A percentile compares a stretch with the other conserved stretches of the same genome.
phyloP scores from a whole-genome alignment of 2,329 filamentous ascomycete genomes.

The Aureobasidium pullulans region DNA sequence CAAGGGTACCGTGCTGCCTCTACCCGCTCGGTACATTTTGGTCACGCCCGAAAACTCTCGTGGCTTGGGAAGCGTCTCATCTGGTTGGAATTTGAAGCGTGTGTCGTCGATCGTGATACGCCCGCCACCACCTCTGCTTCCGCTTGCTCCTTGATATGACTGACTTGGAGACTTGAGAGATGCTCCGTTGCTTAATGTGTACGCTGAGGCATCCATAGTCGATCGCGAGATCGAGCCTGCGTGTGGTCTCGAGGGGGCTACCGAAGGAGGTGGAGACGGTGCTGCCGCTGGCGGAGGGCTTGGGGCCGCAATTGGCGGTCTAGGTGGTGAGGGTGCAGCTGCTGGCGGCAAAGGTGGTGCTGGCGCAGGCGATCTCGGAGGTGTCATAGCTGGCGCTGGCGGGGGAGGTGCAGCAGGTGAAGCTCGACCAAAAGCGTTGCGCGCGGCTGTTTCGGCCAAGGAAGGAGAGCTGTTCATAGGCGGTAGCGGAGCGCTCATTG shows the following conservation, averaged over 20 bases:
- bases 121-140: neutral
- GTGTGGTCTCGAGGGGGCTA: conserved; percentile 22
- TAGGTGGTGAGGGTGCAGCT: conserved; percentile 22
- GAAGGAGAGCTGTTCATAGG: conserved; percentile 19
- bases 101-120: conserved; percentile 60
- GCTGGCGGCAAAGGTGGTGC: conserved; percentile 54
- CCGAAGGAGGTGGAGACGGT: conserved; percentile 27
- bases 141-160: conserved; percentile 5
- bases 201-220: conserved; percentile 23
- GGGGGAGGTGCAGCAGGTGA: conserved; percentile 50
- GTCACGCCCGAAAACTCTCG: conserved; percentile 67
- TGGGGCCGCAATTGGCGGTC: conserved; percentile 59
- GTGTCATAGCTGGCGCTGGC: conserved; percentile 56
- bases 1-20: conserved; percentile 88
- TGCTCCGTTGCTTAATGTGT: conserved; percentile 35
- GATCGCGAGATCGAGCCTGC: conserved; percentile 14
- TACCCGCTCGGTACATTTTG: conserved; percentile 79
- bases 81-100: conserved; percentile 81
- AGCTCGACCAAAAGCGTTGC: conserved; percentile 6
- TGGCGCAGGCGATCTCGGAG: conserved; percentile 67
- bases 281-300: conserved; percentile 29
- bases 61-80: conserved; percentile 75
- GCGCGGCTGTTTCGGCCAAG: conserved; percentile 6
- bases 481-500: conserved; percentile 20
- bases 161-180: conserved; percentile 9